Evolutionary conservation across 306 rosid genomes (phyloP).

Genomic region (Ormosia semicastrata): DNA sequence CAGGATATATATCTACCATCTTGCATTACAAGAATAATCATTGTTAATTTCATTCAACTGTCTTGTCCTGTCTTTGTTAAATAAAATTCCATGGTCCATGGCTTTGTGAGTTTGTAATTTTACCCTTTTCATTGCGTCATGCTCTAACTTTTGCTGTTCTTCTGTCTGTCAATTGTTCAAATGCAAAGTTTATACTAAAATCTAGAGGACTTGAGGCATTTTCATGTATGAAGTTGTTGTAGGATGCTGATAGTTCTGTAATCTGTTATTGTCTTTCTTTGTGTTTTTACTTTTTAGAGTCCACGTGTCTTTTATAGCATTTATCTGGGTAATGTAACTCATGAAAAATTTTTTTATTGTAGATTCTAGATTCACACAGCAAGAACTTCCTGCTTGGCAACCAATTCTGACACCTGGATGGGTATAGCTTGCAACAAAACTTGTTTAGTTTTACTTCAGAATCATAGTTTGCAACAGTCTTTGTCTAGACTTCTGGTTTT

Average conservation of each 20-base stretch:
- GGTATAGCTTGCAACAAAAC: slow-evolving; percentile 42
- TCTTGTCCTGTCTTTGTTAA: not conserved
- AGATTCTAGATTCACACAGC: slow-evolving; percentile 89
- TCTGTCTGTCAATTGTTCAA: not conserved
- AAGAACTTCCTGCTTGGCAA: slow-evolving; percentile 94
- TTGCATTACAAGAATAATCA: not conserved
- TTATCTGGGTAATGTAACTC: slow-evolving; percentile 2
- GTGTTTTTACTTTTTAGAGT: not conserved
- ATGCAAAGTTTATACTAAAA: not conserved
- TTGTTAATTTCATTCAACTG: not conserved
- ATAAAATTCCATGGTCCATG: not conserved
- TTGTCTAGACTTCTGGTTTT: not conserved
- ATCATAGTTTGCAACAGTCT: not conserved
- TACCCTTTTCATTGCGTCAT: not conserved
- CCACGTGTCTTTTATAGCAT: not conserved
- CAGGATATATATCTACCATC: not conserved
- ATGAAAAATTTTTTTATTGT: slow-evolving; percentile 23
- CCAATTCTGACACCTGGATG: slow-evolving; percentile 88
- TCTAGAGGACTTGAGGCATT: not conserved
- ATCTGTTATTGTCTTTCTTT: not conserved
- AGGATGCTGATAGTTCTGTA: not conserved
- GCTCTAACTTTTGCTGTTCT: not conserved
- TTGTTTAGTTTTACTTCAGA: not conserved
- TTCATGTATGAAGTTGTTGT: not conserved
- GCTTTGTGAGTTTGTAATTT: not conserved